phyloP scores from a whole-genome alignment of 2,329 filamentous ascomycete genomes.

The Lasiodiplodia citricola region DNA sequence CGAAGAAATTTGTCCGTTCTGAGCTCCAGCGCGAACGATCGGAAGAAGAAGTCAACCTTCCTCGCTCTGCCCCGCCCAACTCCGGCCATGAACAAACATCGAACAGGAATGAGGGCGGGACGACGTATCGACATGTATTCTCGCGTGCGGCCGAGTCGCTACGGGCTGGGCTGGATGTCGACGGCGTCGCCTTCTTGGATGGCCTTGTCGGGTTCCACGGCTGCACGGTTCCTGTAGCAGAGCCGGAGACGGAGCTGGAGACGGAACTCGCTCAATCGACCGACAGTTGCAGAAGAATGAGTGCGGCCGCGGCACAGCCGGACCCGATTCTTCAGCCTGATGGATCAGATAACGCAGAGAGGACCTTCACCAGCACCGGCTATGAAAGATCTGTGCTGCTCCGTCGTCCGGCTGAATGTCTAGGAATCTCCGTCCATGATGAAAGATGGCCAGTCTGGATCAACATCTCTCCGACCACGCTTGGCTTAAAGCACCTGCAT shows the following conservation, averaged over 20 bases:
- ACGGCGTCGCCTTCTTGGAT: conserved; percentile 29
- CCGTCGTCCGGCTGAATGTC: neutral
- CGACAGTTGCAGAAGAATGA: neutral
- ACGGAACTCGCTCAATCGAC: neutral
- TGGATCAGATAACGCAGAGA: neutral
- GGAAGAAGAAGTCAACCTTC: neutral
- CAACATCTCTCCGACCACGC: conserved; percentile 11
- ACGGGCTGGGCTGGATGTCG: conserved; percentile 25
- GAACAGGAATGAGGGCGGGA: neutral
- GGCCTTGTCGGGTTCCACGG: conserved; percentile 31
- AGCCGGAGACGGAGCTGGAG: conserved; percentile 29
- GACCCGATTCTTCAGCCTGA: neutral
- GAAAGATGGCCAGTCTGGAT: neutral
- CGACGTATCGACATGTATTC: conserved; percentile 30
- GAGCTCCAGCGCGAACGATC: neutral
- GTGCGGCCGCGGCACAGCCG: neutral
- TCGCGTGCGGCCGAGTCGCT: conserved; percentile 29
- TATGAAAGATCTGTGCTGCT: neutral
- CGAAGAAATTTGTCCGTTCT: too few relatives aligned
- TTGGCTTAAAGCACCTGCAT: conserved; percentile 24
- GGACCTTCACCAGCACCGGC: conserved; percentile 11
- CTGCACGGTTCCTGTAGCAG: conserved; percentile 25
- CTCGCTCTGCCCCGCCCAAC: neutral
- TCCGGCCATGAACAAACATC: neutral
- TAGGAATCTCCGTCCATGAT: neutral